These are phyloP conservation scores for Penicillium sp. DNA, from an alignment of 2,329 filamentous ascomycete species.

Conservation along the genomic window DNA sequence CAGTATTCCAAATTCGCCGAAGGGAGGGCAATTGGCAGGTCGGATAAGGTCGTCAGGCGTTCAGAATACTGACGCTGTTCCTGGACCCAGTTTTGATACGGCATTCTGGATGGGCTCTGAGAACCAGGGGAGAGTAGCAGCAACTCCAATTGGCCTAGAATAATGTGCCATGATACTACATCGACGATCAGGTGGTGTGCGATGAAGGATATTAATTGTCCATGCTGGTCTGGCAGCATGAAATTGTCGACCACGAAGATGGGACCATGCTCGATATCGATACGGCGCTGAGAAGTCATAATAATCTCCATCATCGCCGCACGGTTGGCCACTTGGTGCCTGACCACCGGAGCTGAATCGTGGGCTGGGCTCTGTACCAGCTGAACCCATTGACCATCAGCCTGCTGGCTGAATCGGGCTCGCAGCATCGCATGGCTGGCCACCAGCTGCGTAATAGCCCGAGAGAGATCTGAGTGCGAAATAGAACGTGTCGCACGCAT, in stretches of 20 bases:
- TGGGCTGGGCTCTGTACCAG: background rate
- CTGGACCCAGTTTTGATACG: background rate
- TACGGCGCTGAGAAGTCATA: background rate
- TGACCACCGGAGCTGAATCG: background rate
- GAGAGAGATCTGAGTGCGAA: background rate
- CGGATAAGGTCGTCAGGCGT: background rate
- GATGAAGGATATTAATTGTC: background rate
- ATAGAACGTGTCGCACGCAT: background rate
- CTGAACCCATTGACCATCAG: background rate
- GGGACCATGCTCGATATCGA: background rate
- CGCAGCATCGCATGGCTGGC: slow-evolving; percentile 1
- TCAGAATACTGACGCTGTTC: background rate
- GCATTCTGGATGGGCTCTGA: background rate
- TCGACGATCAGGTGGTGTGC: slow-evolving; percentile 1
- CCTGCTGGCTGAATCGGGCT: background rate
- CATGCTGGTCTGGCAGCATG: background rate
- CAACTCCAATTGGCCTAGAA: background rate
- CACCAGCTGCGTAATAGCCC: background rate
- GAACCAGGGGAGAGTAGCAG: background rate
- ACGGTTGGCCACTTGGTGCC: background rate
- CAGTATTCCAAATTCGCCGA: background rate
- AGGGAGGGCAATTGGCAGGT: background rate
- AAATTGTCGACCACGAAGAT: background rate
- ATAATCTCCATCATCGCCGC: background rate
- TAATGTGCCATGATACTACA: slow-evolving; percentile 2